These are phyloP conservation scores for Mortierella polycephala DNA, from an alignment of 371 early-diverging fungal genomes.

Conservation along the genomic window DNA sequence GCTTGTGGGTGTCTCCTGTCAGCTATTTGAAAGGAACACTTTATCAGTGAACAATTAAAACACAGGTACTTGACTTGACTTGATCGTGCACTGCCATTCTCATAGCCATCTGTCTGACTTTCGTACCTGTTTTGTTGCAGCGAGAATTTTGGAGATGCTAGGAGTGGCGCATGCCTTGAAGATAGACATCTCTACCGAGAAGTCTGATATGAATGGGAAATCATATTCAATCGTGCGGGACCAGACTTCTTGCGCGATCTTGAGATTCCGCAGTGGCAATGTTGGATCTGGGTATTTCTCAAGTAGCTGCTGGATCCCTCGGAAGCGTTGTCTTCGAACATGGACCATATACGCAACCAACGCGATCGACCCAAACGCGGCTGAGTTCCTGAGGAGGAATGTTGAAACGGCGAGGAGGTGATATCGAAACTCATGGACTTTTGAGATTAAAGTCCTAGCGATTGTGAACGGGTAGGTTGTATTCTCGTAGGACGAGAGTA, in stretches of 20 bases:
- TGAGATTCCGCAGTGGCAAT: constrained; percentile 52
- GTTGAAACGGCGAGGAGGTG: background rate
- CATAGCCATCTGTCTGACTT: too few species aligned
- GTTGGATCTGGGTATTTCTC: constrained; percentile 62
- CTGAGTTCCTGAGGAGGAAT: background rate
- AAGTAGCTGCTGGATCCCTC: constrained; percentile 43
- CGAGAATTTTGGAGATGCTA: constrained; percentile 60
- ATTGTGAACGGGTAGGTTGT: too few species aligned
- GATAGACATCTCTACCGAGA: constrained; percentile 58
- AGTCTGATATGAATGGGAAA: constrained; percentile 54
- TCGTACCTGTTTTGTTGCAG: constrained; percentile 53
- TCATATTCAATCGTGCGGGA: constrained; percentile 54
- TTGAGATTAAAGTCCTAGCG: too few species aligned
- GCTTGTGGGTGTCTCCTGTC: constrained; percentile 46
- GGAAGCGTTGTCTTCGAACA: constrained; percentile 57
- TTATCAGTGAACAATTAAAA: background rate
- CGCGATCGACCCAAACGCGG: background rate
- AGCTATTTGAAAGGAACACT: constrained; percentile 33
- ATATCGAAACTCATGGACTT: too few species aligned
- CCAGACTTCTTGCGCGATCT: constrained; percentile 57
- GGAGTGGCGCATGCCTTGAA: constrained; percentile 65
- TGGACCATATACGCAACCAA: constrained; percentile 43
- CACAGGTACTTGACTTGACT: too few species aligned
- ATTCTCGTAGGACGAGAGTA: too few species aligned
- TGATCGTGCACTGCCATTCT: too few species aligned